phyloP scores from a whole-genome alignment of 1,284 basidiomycete genomes.

The Crocinoboletus sp. region DNA sequence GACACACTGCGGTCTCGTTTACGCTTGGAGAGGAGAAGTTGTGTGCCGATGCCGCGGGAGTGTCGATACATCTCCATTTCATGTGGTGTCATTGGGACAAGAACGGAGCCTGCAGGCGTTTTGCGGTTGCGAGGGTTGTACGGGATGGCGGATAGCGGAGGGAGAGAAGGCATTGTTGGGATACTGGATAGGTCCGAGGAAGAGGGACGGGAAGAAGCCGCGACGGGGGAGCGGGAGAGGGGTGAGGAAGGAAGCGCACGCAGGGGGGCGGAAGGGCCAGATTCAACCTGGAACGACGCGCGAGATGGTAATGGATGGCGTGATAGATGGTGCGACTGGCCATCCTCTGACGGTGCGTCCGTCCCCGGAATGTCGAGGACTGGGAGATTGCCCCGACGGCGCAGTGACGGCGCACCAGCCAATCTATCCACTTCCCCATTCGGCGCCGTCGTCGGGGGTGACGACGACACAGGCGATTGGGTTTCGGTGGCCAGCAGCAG shows the following conservation, averaged over 20 bases:
- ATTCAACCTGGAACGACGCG: slow-evolving; percentile 27
- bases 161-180: slow-evolving; percentile 27
- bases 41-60: slow-evolving; percentile 54
- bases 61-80: slow-evolving; percentile 60
- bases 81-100: slow-evolving; percentile 56
- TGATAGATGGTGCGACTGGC: slow-evolving; percentile 25
- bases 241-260: slow-evolving; percentile 26
- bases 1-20: slow-evolving; percentile 47
- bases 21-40: slow-evolving; percentile 50
- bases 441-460: background rate
- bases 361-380: slow-evolving; percentile 32
- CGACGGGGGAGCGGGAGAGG: slow-evolving; percentile 27
- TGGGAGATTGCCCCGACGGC: slow-evolving; percentile 32
- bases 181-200: slow-evolving; percentile 18
- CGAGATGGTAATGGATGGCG: slow-evolving; percentile 28
- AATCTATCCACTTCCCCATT: slow-evolving; percentile 38
- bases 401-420: slow-evolving; percentile 36
- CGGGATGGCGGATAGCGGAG: slow-evolving; percentile 38
- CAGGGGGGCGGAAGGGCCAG: slow-evolving; percentile 20
- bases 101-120: slow-evolving; percentile 56
- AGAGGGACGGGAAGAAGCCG: slow-evolving; percentile 27
- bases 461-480: slow-evolving; percentile 15
- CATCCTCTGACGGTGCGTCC: slow-evolving; percentile 21
- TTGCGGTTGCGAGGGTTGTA: slow-evolving; percentile 62
- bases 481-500: slow-evolving; percentile 40